A percentile compares a stretch with the other conserved stretches of the same genome.
These are phyloP conservation scores for Escovopsis sp. DNA, from an alignment of 2,329 filamentous ascomycete genomes.

Conservation along the genomic window DNA sequence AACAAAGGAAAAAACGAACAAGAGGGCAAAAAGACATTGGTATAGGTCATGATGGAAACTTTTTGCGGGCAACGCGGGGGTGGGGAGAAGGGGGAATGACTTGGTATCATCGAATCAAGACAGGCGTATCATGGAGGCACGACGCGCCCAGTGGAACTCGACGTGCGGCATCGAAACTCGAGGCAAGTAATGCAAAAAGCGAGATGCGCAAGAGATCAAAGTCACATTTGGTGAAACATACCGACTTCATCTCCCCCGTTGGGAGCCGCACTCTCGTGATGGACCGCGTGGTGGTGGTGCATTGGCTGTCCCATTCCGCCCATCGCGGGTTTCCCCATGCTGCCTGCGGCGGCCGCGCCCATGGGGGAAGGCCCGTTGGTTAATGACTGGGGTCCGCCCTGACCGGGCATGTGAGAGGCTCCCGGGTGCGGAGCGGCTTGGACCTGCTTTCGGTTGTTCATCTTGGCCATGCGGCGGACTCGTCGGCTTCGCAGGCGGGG, in stretches of 20 bases:
- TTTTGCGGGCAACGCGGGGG: slow-evolving; percentile 6
- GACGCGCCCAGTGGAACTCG: slow-evolving; percentile 9
- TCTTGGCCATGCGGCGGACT: slow-evolving; percentile 91
- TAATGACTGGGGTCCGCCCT: slow-evolving; percentile 49
- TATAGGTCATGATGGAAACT: slow-evolving; percentile 11
- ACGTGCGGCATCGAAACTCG: slow-evolving; percentile 5
- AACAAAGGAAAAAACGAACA: slow-evolving; percentile 9
- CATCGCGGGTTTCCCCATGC: slow-evolving; percentile 52
- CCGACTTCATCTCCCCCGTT: slow-evolving; percentile 73
- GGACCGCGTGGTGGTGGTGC: slow-evolving; percentile 48
- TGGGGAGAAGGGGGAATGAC: slow-evolving; percentile 8
- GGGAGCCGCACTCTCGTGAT: slow-evolving; percentile 39
- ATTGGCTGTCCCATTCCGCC: slow-evolving; percentile 47
- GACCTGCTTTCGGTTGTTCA: slow-evolving; percentile 69
- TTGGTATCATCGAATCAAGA: slow-evolving; percentile 26
- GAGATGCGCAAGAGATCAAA: slow-evolving; percentile 25
- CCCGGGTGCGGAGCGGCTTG: slow-evolving; percentile 40
- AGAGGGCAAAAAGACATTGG: slow-evolving; percentile 11
- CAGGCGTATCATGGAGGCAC: slow-evolving; percentile 12
- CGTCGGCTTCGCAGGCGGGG: slow-evolving; percentile 77
- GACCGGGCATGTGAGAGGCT: slow-evolving; percentile 50
- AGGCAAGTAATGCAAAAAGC: slow-evolving; percentile 19
- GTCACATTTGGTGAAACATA: slow-evolving; percentile 95
- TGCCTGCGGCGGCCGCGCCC: slow-evolving; percentile 34
- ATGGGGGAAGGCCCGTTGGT: slow-evolving; percentile 46